Conservation (phyloP, 2,329 filamentous ascomycete species). For the Aspergillaceae sp. region DNA sequence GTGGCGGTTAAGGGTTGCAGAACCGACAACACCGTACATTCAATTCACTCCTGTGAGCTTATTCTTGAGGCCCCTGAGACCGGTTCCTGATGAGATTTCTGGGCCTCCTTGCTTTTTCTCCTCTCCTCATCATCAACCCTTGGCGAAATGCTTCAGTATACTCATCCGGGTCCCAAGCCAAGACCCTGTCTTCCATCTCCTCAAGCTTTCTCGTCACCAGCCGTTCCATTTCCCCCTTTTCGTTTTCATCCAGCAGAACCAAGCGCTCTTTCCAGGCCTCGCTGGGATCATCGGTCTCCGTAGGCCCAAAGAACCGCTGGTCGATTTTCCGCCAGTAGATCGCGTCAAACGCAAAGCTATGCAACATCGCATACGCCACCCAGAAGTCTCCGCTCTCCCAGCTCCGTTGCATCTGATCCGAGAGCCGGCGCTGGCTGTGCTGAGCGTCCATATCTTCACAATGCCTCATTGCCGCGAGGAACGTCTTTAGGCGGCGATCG, state of each 20-base stretch:
- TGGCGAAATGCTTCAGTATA: neutral
- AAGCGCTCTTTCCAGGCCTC: conserved; percentile 7
- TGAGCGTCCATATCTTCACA: conserved; percentile 6
- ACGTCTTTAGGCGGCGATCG: conserved; percentile 7
- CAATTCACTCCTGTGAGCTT: too few relatives aligned
- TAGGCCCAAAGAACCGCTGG: conserved; percentile 4
- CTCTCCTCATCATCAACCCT: neutral
- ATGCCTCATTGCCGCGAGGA: conserved; percentile 6
- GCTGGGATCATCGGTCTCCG: neutral
- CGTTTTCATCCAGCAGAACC: conserved; percentile 1
- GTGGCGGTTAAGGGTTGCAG: too few relatives aligned
- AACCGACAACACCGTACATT: too few relatives aligned
- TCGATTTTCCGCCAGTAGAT: conserved; percentile 9
- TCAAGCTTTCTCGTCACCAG: conserved; percentile 5
- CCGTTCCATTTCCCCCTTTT: conserved; percentile 5
- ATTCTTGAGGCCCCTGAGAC: too few relatives aligned
- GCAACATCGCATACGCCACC: conserved; percentile 3
- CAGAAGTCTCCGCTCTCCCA: conserved; percentile 9
- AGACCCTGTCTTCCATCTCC: conserved; percentile 6
- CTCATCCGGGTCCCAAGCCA: conserved; percentile 9
- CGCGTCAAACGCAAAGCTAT: conserved; percentile 8
- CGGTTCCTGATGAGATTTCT: too few relatives aligned
- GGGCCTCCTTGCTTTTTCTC: neutral
- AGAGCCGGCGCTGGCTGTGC: conserved; percentile 7
- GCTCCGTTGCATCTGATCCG: conserved; percentile 4